Evolutionary conservation across 2,329 filamentous ascomycete species (phyloP).

Genomic region (Aphanoascus verrucosus): DNA sequence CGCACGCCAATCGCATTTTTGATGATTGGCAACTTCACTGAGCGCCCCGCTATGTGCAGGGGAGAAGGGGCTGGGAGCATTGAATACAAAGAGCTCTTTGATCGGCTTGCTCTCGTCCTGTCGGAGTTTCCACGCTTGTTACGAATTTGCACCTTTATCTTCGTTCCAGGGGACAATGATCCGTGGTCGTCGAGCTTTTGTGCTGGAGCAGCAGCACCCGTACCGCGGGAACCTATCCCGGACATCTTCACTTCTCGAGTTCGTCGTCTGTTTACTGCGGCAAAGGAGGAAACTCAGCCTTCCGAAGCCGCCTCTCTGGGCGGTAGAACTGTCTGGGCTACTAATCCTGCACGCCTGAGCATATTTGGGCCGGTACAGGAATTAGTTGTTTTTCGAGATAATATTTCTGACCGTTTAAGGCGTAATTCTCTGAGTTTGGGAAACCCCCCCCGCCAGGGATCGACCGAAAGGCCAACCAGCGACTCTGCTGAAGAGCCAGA

Average conservation of each 20-base stretch:
- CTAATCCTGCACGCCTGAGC: conserved; percentile 70
- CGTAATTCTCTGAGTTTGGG: conserved; percentile 52
- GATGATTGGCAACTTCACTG: conserved; percentile 72
- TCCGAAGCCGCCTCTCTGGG: conserved; percentile 32
- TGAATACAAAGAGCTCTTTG: conserved; percentile 94
- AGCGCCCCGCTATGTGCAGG: conserved; percentile 49
- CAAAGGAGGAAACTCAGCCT: conserved; percentile 50
- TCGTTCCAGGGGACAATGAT: conserved; percentile 93
- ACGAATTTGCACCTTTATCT: conserved; percentile 70
- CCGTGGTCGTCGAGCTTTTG: conserved; percentile 84
- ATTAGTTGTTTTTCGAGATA: conserved; percentile 75
- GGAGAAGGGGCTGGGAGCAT: conserved; percentile 69
- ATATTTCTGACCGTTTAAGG: conserved; percentile 67
- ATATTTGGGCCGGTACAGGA: conserved; percentile 85
- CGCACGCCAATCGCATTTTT: conserved; percentile 68
- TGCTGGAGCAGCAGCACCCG: conserved; percentile 37
- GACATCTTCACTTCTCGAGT: conserved; percentile 84
- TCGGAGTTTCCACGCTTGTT: conserved; percentile 75
- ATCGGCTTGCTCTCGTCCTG: conserved; percentile 70
- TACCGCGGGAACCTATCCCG: conserved; percentile 51
- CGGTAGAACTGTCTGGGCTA: conserved; percentile 76
- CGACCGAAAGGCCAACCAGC: background rate
- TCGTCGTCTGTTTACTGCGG: conserved; percentile 64
- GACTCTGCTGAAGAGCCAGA: background rate
- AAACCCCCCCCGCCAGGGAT: background rate